Conservation (phyloP, 108 stramenopile genomes). For the Skeletonema marinoi region DNA sequence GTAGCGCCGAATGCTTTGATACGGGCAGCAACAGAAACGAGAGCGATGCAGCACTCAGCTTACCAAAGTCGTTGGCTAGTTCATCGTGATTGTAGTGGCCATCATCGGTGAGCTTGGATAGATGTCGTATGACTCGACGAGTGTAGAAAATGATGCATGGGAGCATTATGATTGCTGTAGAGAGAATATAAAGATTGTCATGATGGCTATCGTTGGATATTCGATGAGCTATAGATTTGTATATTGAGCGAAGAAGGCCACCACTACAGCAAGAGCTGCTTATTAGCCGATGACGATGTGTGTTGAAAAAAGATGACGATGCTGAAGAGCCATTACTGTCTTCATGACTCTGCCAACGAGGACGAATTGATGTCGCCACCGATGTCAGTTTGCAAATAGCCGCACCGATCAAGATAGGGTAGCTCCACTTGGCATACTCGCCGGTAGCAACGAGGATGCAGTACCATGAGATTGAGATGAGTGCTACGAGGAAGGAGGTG, state of each 20-base stretch:
- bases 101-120: not conserved
- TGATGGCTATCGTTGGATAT: not conserved
- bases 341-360: not conserved
- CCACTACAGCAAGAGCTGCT: not conserved
- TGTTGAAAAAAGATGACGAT: not conserved
- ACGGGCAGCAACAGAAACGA: slow-evolving; percentile 18
- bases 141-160: not conserved
- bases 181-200: not conserved
- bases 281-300: not conserved
- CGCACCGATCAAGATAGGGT: not conserved
- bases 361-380: not conserved
- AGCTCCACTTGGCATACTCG: slow-evolving; percentile 6
- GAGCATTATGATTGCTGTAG: not conserved
- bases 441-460: slow-evolving; percentile 1
- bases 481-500: not conserved
- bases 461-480: not conserved
- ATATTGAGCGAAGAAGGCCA: not conserved
- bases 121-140: not conserved
- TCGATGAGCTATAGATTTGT: not conserved
- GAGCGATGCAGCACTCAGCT: slow-evolving; percentile 5
- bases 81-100: not conserved
- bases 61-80: slow-evolving; percentile 31
- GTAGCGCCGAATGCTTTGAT: not conserved
- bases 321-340: not conserved
- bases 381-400: not conserved